Evolutionary conservation across 1,139 yeast species (phyloP), one percentile per base, ranked within the genome.

Genomic region (Taiozyma onychis): DNA sequence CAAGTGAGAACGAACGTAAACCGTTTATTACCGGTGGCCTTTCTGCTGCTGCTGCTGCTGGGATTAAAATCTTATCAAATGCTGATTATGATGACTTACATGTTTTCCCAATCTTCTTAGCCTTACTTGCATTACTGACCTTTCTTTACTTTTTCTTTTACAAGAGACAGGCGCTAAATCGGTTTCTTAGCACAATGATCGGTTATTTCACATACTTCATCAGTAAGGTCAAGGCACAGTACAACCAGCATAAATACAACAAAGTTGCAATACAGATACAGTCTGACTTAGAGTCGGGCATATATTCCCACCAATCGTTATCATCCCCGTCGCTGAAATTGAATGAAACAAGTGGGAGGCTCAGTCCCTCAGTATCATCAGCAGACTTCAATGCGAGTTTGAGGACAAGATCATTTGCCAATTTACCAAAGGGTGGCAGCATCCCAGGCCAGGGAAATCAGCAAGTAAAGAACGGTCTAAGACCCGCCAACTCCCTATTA

Each of bases 1-100:
- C 86, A 3, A 79, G 83, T 60, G 69, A 71, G 10, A 69, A 76
- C 11, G 74, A 78, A 34, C 27, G 53, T 24, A 59, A 57, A 45
- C 30, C 22, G 2, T 61, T 61, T 49, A 57, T 59, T 10, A 11
- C 50, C 2, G 65, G 65, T 43, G 61, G 56, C 18, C 42, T 37
- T 42, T 44, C 32, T 34, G 26, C 26, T 24, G 45, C 28, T 39
- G 18, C 18, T 16, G 16, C 43, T 2, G n/a, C 44, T 11, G 34
- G n/a, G n/a, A 39, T 39, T 28, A 41, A 43, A 18, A 18, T 41
- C 28, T 46, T 46, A 32, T 32, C 43, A n/a, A 46, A 45, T 27
- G 44, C 45, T 22, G 54, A 51, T 26, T 44, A 47, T 32, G 54
- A 52, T n/a, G 41, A 18, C 32, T 47, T 46, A 6, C 32, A 43